Conservation (phyloP, 306 rosid genomes). For the Boehmeria nivea region DNA sequence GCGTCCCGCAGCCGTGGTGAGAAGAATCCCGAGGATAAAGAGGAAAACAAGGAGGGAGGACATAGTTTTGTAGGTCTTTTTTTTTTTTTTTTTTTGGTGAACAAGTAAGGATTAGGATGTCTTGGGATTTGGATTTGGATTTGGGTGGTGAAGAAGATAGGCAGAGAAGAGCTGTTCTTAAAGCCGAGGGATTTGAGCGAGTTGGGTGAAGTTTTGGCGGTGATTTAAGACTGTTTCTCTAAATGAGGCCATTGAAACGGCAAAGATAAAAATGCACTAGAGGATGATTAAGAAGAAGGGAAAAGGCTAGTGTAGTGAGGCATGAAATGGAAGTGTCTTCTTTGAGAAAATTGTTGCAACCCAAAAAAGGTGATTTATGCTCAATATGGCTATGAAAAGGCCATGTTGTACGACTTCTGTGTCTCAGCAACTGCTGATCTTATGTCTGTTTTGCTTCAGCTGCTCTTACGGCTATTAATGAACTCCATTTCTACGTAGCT, state of each 20-base stretch:
- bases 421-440: no score
- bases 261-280: no score
- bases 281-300: no score
- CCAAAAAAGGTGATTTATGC: no score
- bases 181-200: conserved; percentile 14
- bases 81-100: background rate
- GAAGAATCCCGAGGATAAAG: conserved; percentile 30
- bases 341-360: no score
- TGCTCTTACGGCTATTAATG: conserved; percentile 21
- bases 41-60: conserved; percentile 27
- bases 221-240: conserved; percentile 35
- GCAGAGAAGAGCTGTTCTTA: conserved; percentile 28
- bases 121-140: no score
- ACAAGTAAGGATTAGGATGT: background rate
- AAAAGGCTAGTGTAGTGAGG: no score
- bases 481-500: conserved; percentile 12
- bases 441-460: conserved; percentile 11
- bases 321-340: no score
- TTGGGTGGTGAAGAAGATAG: conserved; percentile 34
- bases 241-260: no score
- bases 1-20: conserved; percentile 45
- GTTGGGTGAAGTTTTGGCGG: conserved; percentile 49
- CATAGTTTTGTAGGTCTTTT: conserved; percentile 25
- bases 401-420: no score
- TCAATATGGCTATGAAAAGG: no score